Percentiles rank a stretch among this genome's conserved stretches.
Conservation (phyloP, 2,329 filamentous ascomycete genomes). For the Colletotrichum acutatum region DNA sequence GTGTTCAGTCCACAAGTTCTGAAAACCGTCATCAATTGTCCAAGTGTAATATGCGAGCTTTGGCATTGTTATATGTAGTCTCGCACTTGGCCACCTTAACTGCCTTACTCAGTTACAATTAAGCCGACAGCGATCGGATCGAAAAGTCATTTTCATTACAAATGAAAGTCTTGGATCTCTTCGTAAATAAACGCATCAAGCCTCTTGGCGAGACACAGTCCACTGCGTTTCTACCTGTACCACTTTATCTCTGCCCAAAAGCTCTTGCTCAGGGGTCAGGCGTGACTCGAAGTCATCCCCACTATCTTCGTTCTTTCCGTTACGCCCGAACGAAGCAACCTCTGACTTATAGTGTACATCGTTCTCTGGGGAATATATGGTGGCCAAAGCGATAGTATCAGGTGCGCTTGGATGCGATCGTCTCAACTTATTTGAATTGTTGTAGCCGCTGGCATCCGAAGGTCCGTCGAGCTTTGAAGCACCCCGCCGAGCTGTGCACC, state of each 20-base stretch:
- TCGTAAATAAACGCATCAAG: not conserved
- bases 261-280: not conserved
- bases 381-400: not conserved
- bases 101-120: no score
- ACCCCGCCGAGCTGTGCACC: not conserved
- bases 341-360: not conserved
- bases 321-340: not conserved
- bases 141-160: not conserved
- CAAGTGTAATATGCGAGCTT: not conserved
- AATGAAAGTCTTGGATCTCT: not conserved
- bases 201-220: not conserved
- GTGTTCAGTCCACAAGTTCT: not conserved
- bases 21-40: not conserved
- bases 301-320: not conserved
- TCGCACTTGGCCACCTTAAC: no score
- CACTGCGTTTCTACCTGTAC: not conserved
- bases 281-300: not conserved
- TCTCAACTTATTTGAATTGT: not conserved
- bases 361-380: not conserved
- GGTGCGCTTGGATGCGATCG: not conserved
- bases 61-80: no score
- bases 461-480: not conserved
- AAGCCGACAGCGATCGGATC: no score
- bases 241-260: not conserved
- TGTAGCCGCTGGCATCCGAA: not conserved